A percentile compares a stretch with the other conserved stretches of the same genome.
Conservation (phyloP, 441 rosid genomes). For the Adansonia gregorii region DNA sequence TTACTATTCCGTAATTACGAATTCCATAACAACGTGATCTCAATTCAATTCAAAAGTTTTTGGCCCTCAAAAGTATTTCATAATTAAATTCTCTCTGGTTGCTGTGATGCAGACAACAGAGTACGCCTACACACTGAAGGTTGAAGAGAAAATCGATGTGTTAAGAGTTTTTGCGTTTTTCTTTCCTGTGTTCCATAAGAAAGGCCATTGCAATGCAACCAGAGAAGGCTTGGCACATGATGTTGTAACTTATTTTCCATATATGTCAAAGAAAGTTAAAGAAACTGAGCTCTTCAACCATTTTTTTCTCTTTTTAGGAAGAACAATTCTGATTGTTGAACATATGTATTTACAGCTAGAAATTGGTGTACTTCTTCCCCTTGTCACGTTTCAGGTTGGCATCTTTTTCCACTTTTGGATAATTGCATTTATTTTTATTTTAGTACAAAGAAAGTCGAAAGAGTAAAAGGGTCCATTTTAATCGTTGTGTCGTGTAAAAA, state of each 20-base stretch:
- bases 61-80: too few species aligned
- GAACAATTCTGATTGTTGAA: background rate
- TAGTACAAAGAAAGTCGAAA: too few species aligned
- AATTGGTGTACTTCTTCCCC: background rate
- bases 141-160: too few species aligned
- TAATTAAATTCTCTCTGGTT: too few species aligned
- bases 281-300: constrained; percentile 18
- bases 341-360: background rate
- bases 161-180: background rate
- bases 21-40: too few species aligned
- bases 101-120: too few species aligned
- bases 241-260: constrained; percentile 42
- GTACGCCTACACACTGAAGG: too few species aligned
- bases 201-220: constrained; percentile 41
- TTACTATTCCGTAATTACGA: too few species aligned
- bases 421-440: background rate
- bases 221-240: constrained; percentile 50
- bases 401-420: background rate
- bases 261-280: constrained; percentile 48
- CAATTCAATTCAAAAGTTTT: too few species aligned
- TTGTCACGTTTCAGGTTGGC: background rate
- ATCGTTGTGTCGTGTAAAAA: too few species aligned
- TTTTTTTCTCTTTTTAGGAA: background rate
- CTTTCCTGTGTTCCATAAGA: constrained; percentile 40
- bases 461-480: too few species aligned